These are phyloP conservation scores for Beauveria sp. DNA, from an alignment of 2,329 filamentous ascomycete species.

Conservation along the genomic window DNA sequence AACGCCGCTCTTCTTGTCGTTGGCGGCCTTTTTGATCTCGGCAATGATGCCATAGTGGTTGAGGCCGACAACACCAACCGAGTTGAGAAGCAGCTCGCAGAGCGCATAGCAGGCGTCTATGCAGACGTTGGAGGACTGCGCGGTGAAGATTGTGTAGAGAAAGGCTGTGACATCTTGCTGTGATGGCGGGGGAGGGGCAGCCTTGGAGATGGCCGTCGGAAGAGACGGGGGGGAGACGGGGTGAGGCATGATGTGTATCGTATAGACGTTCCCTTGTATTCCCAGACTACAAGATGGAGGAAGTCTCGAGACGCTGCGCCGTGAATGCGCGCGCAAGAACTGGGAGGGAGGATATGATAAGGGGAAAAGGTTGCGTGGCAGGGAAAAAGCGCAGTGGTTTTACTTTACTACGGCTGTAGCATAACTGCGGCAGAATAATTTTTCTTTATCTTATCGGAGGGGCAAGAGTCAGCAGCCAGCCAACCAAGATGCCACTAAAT, in stretches of 20 bases:
- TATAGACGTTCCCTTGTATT: not conserved
- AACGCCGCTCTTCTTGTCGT: constrained; percentile 87
- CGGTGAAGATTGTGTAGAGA: constrained; percentile 60
- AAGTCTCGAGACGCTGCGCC: constrained; percentile 9
- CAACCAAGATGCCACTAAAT: constrained; percentile 4
- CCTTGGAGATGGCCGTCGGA: constrained; percentile 37
- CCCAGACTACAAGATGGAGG: not conserved
- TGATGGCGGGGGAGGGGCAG: constrained; percentile 49
- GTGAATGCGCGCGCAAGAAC: constrained; percentile 5
- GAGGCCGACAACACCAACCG: constrained; percentile 46
- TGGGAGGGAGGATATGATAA: constrained; percentile 2
- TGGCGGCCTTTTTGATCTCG: constrained; percentile 63
- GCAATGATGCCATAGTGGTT: constrained; percentile 45
- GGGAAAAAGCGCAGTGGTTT: constrained; percentile 2
- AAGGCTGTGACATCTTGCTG: constrained; percentile 59
- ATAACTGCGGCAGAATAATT: constrained; percentile 5
- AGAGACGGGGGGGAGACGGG: constrained; percentile 37
- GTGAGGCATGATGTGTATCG: constrained; percentile 35
- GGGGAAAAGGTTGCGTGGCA: constrained; percentile 5
- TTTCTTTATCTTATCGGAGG: constrained; percentile 12
- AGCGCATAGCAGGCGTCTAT: constrained; percentile 56
- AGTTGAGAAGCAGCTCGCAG: constrained; percentile 50
- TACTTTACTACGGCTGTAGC: not conserved
- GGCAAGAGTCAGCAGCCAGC: constrained; percentile 2
- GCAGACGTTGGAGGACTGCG: constrained; percentile 60